Percentiles rank a stretch among this genome's conserved stretches.
phyloP scores from a whole-genome alignment of 257 asterid genomes.

The Coffea eugenioides region DNA sequence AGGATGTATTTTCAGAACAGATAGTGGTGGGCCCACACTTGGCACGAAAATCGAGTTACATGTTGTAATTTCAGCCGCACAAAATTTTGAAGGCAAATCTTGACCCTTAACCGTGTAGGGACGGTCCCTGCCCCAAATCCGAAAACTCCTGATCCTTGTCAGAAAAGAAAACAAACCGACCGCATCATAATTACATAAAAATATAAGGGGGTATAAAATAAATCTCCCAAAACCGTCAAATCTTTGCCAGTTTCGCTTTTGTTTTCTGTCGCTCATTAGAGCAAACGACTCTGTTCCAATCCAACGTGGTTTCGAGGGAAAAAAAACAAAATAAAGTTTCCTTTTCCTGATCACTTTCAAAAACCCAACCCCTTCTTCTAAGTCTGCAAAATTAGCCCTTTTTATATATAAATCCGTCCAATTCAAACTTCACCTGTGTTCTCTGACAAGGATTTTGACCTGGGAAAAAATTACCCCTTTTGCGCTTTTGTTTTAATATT shows the following conservation, averaged over 20 bases:
- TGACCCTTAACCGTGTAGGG: no score
- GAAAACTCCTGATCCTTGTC: background rate
- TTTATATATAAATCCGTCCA: conserved; percentile 12
- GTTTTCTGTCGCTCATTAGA: background rate
- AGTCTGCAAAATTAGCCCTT: background rate
- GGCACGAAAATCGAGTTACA: no score
- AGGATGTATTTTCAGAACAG: no score
- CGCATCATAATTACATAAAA: conserved; percentile 17
- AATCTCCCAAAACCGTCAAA: background rate
- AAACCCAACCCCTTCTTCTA: background rate
- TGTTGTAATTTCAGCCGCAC: no score
- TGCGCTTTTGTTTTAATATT: background rate
- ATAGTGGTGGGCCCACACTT: no score
- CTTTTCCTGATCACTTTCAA: conserved; percentile 27
- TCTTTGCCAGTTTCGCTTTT: background rate
- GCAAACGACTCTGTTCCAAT: background rate
- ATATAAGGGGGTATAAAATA: conserved; percentile 5
- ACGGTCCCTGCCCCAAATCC: no score
- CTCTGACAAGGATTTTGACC: conserved; percentile 23
- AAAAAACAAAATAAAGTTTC: background rate
- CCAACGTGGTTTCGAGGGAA: background rate
- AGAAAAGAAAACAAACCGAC: background rate
- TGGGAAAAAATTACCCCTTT: background rate
- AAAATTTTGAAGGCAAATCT: no score
- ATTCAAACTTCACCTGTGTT: conserved; percentile 3